Evolutionary conservation across 2,329 filamentous ascomycete genomes (phyloP).

Genomic region (Fusarium incarnatum): DNA sequence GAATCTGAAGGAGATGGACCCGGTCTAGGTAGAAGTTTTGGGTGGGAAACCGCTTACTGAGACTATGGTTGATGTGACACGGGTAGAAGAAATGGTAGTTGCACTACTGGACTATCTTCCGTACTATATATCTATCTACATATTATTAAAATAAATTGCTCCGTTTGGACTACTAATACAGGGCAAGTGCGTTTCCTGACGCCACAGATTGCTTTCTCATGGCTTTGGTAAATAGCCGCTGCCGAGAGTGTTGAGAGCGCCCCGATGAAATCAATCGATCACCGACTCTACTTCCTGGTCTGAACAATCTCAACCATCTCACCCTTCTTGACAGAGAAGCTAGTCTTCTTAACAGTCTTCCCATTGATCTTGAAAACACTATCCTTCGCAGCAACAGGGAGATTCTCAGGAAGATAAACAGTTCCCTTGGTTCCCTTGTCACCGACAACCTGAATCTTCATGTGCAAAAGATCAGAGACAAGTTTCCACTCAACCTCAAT

Average conservation of each 20-base stretch:
- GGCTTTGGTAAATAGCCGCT: no score
- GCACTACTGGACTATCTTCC: not conserved
- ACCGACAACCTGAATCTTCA: not conserved
- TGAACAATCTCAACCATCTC: not conserved
- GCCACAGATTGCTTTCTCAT: no score
- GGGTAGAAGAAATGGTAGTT: not conserved
- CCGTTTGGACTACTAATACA: fast-evolving
- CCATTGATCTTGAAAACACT: not conserved
- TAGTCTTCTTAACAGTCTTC: not conserved
- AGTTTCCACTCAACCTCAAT: constrained; percentile 5
- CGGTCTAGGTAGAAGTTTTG: not conserved
- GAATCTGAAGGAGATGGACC: not conserved
- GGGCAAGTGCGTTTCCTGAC: no score
- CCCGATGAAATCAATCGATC: fast-evolving
- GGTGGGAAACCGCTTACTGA: not conserved
- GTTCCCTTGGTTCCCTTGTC: not conserved
- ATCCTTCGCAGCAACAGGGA: not conserved
- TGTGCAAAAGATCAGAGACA: not conserved
- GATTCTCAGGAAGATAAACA: not conserved
- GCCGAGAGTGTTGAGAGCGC: no score
- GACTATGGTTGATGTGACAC: not conserved
- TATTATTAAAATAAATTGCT: not conserved
- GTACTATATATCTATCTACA: not conserved
- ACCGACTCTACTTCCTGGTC: not conserved
- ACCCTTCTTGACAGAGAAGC: not conserved